Base-by-base conservation (phyloP, 179 eudicot genomes). In the Patellifolia procumbens region DNA sequence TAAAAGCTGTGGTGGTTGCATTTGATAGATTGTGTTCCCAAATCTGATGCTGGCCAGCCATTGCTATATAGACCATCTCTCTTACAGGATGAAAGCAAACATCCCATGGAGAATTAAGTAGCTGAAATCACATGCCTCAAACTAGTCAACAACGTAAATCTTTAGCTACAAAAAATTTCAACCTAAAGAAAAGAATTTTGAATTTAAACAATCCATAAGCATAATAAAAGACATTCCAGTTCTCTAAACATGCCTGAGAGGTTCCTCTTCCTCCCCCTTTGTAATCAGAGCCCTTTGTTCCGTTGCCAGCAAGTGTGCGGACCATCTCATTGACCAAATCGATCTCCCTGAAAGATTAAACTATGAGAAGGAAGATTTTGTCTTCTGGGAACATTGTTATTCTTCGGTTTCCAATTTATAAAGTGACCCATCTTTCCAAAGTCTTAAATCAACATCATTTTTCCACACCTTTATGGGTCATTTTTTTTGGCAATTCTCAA, bases 31-130 rank as follows among this genome's bases (percentile, higher is more conserved):
- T 87, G 81, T 92, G 91, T 80, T 77, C 87, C 99, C 99, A 95
- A 39, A 95, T 95, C 86, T 92, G 99, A 87, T 95, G 99, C 85
- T 93, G 97, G 37, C 99, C 99, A 74, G 99, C 97, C 93, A 95
- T 93, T 83, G 99, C 97, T 79, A 95, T 88, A 83, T 90, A 95
- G 46, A 93, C 91, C 83, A 78, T 87, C 74, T 84, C 93, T 58
- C 82, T 89, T 48, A 79, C 81, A 73, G 97, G 90, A 61, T 95
- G 89, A 83, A 85, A 93, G 82, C 97, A 87, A 67, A 95, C 91
- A 87, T 95, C 99, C 99, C 99, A 95, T 24, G 99, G 99, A 78
- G 99, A 95, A 84, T 95, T 92, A 76, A 95, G 97, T 45, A 93
- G 91, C 99, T 95, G 92, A 81, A 87, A 83, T 62, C 61, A 43